Evolutionary conservation across 2,329 filamentous ascomycete genomes (phyloP).

Genomic region (Herpotrichia juniperi): DNA sequence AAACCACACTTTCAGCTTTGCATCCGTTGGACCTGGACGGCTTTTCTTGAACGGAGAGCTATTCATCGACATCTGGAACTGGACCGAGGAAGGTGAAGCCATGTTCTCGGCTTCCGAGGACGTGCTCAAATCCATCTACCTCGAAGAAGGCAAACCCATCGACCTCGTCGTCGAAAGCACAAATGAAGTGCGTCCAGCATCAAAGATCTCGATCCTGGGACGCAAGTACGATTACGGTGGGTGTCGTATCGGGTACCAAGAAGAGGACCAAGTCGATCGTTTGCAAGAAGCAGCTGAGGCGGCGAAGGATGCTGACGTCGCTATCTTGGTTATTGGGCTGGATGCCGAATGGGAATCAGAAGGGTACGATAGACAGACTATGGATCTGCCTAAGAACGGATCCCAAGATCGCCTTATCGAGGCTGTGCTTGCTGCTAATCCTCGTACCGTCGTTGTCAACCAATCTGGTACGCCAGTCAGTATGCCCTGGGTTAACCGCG

Average conservation of each 20-base stretch:
- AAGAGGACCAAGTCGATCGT: slow-evolving; percentile 67
- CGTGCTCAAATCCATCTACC: slow-evolving; percentile 65
- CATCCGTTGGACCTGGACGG: slow-evolving; percentile 69
- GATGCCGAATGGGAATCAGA: slow-evolving; percentile 81
- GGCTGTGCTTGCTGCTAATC: slow-evolving; percentile 68
- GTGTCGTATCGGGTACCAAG: slow-evolving; percentile 73
- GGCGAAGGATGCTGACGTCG: slow-evolving; percentile 74
- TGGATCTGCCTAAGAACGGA: slow-evolving; percentile 63
- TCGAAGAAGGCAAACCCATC: slow-evolving; percentile 64
- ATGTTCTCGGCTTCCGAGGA: slow-evolving; percentile 74
- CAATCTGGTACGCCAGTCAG: slow-evolving; percentile 76
- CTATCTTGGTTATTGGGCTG: slow-evolving; percentile 77
- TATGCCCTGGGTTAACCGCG: slow-evolving; percentile 72
- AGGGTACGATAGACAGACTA: slow-evolving; percentile 67
- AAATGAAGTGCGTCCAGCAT: slow-evolving; percentile 67
- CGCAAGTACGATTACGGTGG: slow-evolving; percentile 72
- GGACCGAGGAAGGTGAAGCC: slow-evolving; percentile 71
- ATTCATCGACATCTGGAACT: slow-evolving; percentile 70
- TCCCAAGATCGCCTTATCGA: slow-evolving; percentile 69
- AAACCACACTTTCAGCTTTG: slow-evolving; percentile 70
- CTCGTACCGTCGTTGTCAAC: slow-evolving; percentile 72
- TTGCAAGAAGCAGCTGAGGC: slow-evolving; percentile 65
- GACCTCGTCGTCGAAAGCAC: slow-evolving; percentile 70
- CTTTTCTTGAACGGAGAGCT: slow-evolving; percentile 66
- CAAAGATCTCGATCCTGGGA: slow-evolving; percentile 63